Evolutionary conservation across 495 filamentous ascomycete genomes (phyloP).

Genomic region (Lentithecium fluviatile): DNA sequence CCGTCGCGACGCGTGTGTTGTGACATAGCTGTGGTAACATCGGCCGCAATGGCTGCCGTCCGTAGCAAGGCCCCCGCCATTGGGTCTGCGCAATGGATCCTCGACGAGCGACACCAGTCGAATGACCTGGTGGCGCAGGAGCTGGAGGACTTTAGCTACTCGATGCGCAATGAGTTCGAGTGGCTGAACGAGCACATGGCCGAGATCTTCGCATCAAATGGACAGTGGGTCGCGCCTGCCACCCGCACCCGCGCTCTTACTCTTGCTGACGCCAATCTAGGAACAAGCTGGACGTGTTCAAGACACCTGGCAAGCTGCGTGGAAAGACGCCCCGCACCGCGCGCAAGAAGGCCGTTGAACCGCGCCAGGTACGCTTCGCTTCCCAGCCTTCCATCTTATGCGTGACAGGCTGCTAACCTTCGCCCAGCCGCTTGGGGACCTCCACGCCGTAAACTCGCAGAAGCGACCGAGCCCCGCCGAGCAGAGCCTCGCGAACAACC

Average conservation of each 20-base stretch:
- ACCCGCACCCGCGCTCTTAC: constrained; percentile 6
- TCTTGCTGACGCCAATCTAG: constrained; percentile 44
- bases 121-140: constrained; percentile 65
- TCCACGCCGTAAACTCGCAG: constrained; percentile 62
- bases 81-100: constrained; percentile 67
- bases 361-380: constrained; percentile 59
- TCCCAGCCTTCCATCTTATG: not conserved
- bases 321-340: constrained; percentile 88
- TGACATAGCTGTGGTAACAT: not conserved
- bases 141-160: constrained; percentile 83
- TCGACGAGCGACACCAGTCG: constrained; percentile 64
- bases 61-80: constrained; percentile 49
- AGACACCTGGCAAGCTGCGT: constrained; percentile 89
- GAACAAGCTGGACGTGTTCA: constrained; percentile 89
- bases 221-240: constrained; percentile 60
- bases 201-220: constrained; percentile 82
- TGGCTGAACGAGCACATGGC: constrained; percentile 98
- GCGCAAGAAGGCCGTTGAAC: constrained; percentile 64
- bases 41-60: constrained; percentile 36
- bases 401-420: constrained; percentile 1
- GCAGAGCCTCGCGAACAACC: constrained; percentile 17
- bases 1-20: constrained; percentile 10
- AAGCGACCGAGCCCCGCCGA: constrained; percentile 37
- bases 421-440: constrained; percentile 73
- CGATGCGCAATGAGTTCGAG: constrained; percentile 84